Evolutionary conservation across 345 rosid species (phyloP).

Genomic region (Citropsis articulata): DNA sequence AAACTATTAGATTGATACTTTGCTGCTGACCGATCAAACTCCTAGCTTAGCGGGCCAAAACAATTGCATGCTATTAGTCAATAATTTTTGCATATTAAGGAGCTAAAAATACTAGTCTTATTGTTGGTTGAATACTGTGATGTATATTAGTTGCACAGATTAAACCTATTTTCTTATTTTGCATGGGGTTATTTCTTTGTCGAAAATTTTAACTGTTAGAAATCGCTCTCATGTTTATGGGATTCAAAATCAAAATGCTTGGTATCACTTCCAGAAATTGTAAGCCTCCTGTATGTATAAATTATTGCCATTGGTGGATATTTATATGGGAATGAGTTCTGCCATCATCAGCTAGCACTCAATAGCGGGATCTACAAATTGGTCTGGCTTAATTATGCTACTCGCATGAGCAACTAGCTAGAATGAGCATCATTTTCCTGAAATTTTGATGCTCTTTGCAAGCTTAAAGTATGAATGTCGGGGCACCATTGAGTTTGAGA

Average conservation of each 20-base stretch:
- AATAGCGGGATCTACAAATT: background rate
- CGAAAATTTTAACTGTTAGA: too few relatives aligned
- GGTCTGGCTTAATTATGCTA: background rate
- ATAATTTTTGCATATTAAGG: background rate
- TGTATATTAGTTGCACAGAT: too few relatives aligned
- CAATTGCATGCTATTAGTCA: background rate
- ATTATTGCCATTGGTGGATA: background rate
- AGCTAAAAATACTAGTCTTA: background rate
- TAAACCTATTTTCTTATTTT: too few relatives aligned
- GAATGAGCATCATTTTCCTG: background rate
- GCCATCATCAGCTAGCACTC: background rate
- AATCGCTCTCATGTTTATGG: too few relatives aligned
- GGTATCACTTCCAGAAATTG: background rate
- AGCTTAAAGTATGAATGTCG: background rate
- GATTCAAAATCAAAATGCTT: background rate
- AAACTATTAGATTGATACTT: background rate
- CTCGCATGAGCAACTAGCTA: background rate
- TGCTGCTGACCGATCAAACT: conserved; percentile 1
- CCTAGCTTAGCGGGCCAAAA: background rate
- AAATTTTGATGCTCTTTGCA: background rate
- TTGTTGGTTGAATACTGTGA: too few relatives aligned
- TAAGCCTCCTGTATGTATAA: background rate
- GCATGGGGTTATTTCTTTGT: too few relatives aligned
- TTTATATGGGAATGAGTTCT: background rate
- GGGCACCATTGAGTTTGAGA: background rate